Base-by-base conservation (phyloP, 2,329 filamentous ascomycete species). In the Dactylellina cionopaga region DNA sequence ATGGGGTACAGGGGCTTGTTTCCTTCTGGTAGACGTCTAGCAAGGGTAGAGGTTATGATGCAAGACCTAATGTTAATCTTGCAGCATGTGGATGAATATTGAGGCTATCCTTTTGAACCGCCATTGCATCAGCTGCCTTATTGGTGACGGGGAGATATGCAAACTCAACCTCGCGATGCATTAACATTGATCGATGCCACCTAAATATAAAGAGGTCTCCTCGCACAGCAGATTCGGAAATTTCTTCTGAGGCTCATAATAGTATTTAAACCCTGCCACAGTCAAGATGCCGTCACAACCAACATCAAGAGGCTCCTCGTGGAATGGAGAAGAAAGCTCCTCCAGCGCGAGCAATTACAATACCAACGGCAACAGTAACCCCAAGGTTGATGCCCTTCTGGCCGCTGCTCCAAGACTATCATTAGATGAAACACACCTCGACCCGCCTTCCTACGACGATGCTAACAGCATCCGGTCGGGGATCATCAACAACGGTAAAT, bases 401-500 rank as follows among this genome's bases (percentile, higher is more conserved):
- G 66, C 66, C 35, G 49, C 56, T 15, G 58, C 58, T 5, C 56
- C 58, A 19, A 37, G 66, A n/a, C 15, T 58, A 10, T 35, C 56
- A 25, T 19, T 71, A 25, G 35, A 51, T 27, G 63, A 68, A 7
- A 51, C 44, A 31, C 56, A 71, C n/a, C 47, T 62, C 10, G 43
- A 37, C 1, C 66, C 58, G n/a, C 66, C 66, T 37, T 63, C 56
- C 0, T 71, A 71, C 25, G 66, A 71, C 29, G 66, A 71, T 43
- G 66, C 49, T 13, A 71, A 71, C 41, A 71, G 66, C n/a, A 52
- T 71, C n/a, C 56, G 31, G 25, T 71, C 66, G 33, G 58, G 11
- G 11, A n/a, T 37, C 11, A 15, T 58, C 10, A 33, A 17, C 3
- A 33, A n/a, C n/a, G n/a, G n/a, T n/a, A n/a, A n/a, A n/a, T n/a